phyloP scores from a whole-genome alignment of 805 yeast genomes.

The Yarrowia sp. region DNA sequence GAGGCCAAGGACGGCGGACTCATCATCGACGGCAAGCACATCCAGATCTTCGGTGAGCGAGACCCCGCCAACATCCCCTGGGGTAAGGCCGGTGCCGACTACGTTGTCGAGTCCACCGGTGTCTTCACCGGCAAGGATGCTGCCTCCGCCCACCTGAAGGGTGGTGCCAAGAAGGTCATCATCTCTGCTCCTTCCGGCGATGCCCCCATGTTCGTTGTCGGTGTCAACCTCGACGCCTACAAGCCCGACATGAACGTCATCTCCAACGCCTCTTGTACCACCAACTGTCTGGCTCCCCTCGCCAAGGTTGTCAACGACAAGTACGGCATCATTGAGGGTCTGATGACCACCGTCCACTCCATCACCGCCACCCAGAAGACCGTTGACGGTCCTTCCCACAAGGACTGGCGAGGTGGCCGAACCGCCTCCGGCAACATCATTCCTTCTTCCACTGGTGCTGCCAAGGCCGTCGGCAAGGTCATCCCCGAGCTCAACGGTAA shows the following conservation, averaged over 20 bases:
- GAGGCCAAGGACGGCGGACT: slow-evolving; percentile 62
- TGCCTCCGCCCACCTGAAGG: slow-evolving; percentile 83
- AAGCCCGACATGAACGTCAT: slow-evolving; percentile 75
- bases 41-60: slow-evolving; percentile 76
- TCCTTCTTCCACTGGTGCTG: slow-evolving; percentile 97
- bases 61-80: slow-evolving; percentile 90
- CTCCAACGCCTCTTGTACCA: slow-evolving; percentile 95
- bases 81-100: slow-evolving; percentile 82
- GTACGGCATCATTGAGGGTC: slow-evolving; percentile 88
- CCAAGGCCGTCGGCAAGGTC: slow-evolving; percentile 96
- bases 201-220: slow-evolving; percentile 94
- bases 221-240: slow-evolving; percentile 86
- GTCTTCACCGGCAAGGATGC: slow-evolving; percentile 84
- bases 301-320: slow-evolving; percentile 87
- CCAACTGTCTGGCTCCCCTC: slow-evolving; percentile 94
- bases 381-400: slow-evolving; percentile 95
- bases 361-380: slow-evolving; percentile 96
- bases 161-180: slow-evolving; percentile 94
- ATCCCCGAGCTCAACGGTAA: slow-evolving; percentile 90
- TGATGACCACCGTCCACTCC: slow-evolving; percentile 96
- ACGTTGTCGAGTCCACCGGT: slow-evolving; percentile 93
- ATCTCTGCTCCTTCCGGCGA: slow-evolving; percentile 94
- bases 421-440: slow-evolving; percentile 90
- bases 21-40: slow-evolving; percentile 71
- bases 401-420: slow-evolving; percentile 99